Base-by-base conservation (phyloP, 1,139 yeast species). In the Kluyveromyces sp. region DNA sequence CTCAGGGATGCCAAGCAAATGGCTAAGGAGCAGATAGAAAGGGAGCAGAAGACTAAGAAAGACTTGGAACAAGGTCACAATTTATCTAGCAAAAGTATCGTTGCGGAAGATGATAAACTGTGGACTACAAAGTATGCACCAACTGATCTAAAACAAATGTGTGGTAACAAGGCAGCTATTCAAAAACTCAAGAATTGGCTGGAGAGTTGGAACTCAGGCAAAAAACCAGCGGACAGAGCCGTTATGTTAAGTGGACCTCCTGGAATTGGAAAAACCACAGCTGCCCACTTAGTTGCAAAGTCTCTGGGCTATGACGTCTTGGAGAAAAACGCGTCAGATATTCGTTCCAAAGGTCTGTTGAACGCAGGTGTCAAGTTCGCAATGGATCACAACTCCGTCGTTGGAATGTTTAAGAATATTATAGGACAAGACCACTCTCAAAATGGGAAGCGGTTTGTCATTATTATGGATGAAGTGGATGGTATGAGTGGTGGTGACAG, bases 401-500 rank as follows among this genome's bases (percentile, higher is more conserved):
- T 78, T 46, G 96, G 96, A 0, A 87, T 70, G 57, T 81, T 86
- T 66, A 69, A 74, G 37, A 61, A 68, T 29, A 65, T 66, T 29
- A 66, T 63, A 13, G 58, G 61, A 9, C 47, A 52, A 6, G 60
- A 58, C 6, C 53, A 53, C 11, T 20, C 36, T 19, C 36, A 50
- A 3, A 64, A 67, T 37, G 67, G 69, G 41, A 73, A 75, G 47
- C 78, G 77, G 45, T 79, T 89, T 54, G 88, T 89, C 42, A 73
- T 92, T 41, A 83, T 94, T 51, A 88, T 94, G 97, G 99, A 94
- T 66, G 99, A 94, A 67, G 98, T 94, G 28, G 99, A 94, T 64
- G 99, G 99, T 53, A 92, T 94, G 98, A 86, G 96, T 36, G 88
- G 94, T 57, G 99, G 99, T 51, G 99, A 94, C 64, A 82, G 94